Evolutionary conservation across 148 eudicot genomes (phyloP).

Genomic region (Rhododendron kiyosumense): DNA sequence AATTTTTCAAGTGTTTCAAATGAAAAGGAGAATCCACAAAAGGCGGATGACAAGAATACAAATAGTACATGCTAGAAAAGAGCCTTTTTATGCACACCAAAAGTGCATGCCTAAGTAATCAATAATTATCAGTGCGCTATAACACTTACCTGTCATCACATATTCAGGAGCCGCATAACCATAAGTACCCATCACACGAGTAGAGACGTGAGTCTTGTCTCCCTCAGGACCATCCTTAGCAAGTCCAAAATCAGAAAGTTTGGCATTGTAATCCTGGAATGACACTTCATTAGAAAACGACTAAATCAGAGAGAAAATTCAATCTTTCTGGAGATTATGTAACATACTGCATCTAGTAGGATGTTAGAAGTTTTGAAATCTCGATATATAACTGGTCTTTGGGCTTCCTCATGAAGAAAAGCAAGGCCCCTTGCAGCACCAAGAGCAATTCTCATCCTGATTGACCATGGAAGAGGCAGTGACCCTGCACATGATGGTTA

Average conservation of each 20-base stretch:
- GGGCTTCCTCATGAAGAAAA: conserved; percentile 96
- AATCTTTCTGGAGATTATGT: not conserved
- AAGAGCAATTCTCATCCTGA: conserved; percentile 88
- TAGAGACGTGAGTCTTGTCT: conserved; percentile 94
- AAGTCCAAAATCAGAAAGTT: conserved; percentile 93
- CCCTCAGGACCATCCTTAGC: conserved; percentile 98
- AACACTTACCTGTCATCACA: conserved; percentile 48
- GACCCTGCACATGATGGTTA: conserved; percentile 50
- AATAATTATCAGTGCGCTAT: not conserved
- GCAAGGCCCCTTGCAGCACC: conserved; percentile 94
- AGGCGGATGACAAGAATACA: not conserved
- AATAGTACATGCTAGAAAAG: not conserved
- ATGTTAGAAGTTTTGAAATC: conserved; percentile 98
- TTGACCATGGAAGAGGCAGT: conserved; percentile 91
- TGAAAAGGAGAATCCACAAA: not conserved
- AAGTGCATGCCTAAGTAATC: not conserved
- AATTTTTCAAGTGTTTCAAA: not conserved
- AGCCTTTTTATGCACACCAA: not conserved
- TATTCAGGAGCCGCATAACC: conserved; percentile 93
- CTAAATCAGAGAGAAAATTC: not conserved
- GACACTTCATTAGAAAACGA: conserved; percentile 21
- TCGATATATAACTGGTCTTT: conserved; percentile 89
- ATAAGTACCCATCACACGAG: conserved; percentile 97
- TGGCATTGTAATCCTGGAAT: conserved; percentile 84
- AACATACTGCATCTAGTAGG: conserved; percentile 84